These are phyloP conservation scores for Stylonectria norvegica DNA, from an alignment of 2,329 filamentous ascomycete species.

Conservation along the genomic window DNA sequence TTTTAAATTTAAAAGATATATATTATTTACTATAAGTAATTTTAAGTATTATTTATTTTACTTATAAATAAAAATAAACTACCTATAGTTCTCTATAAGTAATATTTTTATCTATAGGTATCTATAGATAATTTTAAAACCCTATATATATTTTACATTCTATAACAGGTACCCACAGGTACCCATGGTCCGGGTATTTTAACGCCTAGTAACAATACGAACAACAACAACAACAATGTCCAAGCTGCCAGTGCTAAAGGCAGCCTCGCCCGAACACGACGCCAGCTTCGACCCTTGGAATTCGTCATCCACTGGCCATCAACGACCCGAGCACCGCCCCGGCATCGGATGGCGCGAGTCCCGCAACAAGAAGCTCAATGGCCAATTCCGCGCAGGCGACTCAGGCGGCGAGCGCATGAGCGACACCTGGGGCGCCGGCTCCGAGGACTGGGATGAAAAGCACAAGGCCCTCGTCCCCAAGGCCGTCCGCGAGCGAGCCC, in stretches of 20 bases:
- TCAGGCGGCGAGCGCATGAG: slow-evolving; percentile 57
- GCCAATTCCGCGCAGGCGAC: slow-evolving; percentile 62
- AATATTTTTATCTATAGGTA: too few relatives aligned
- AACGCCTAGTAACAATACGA: slow-evolving; percentile 8
- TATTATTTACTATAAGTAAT: too few relatives aligned
- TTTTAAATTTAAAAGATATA: too few relatives aligned
- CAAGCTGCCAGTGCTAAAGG: slow-evolving; percentile 25
- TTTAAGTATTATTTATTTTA: too few relatives aligned
- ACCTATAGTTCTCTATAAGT: too few relatives aligned
- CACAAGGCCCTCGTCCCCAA: slow-evolving; percentile 43
- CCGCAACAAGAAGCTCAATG: slow-evolving; percentile 63
- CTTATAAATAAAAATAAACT: too few relatives aligned
- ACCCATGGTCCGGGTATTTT: too few relatives aligned
- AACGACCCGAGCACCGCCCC: slow-evolving; percentile 66
- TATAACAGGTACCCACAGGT: too few relatives aligned
- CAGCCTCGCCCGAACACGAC: slow-evolving; percentile 41
- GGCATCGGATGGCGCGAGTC: slow-evolving; percentile 68
- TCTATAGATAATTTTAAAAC: too few relatives aligned
- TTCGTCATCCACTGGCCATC: slow-evolving; percentile 72
- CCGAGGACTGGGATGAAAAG: slow-evolving; percentile 50
- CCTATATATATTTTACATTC: too few relatives aligned
- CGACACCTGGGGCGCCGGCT: slow-evolving; percentile 64
- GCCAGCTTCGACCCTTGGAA: slow-evolving; percentile 66
- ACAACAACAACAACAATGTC: slow-evolving; percentile 3
- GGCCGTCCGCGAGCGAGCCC: slow-evolving; percentile 37